Percentiles rank a stretch among this genome's conserved stretches.
phyloP scores from a whole-genome alignment of 495 filamentous ascomycete genomes.

The Annulohypoxylon maeteangense region DNA sequence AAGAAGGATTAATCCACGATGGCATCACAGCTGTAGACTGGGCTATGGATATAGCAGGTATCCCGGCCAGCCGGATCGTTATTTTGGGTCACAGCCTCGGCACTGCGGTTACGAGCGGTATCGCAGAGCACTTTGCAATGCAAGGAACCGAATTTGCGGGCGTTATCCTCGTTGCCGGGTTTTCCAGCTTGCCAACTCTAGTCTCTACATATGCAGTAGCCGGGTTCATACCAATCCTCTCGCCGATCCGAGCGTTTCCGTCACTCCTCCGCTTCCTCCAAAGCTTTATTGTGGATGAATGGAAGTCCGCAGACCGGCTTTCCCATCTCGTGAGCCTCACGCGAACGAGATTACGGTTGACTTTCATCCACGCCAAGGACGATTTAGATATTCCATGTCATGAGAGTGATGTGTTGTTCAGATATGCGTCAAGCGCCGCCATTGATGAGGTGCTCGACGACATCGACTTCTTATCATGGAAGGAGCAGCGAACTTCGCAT shows the following conservation, averaged over 20 bases:
- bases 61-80: slow-evolving; percentile 77
- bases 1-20: slow-evolving; percentile 84
- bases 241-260: slow-evolving; percentile 68
- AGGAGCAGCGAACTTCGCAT: slow-evolving; percentile 51
- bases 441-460: slow-evolving; percentile 45
- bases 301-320: slow-evolving; percentile 61
- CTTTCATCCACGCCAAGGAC: slow-evolving; percentile 78
- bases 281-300: slow-evolving; percentile 61
- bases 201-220: slow-evolving; percentile 71
- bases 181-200: slow-evolving; percentile 77
- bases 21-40: slow-evolving; percentile 76
- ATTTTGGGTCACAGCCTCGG: slow-evolving; percentile 91
- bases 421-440: slow-evolving; percentile 63
- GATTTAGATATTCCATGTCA: slow-evolving; percentile 80
- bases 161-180: slow-evolving; percentile 80
- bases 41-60: slow-evolving; percentile 69
- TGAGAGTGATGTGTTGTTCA: slow-evolving; percentile 67
- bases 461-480: slow-evolving; percentile 51
- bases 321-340: slow-evolving; percentile 57
- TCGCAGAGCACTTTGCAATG: slow-evolving; percentile 71
- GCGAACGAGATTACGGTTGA: slow-evolving; percentile 67
- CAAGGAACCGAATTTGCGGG: slow-evolving; percentile 68
- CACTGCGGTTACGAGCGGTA: slow-evolving; percentile 80
- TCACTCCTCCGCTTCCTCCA: slow-evolving; percentile 53
- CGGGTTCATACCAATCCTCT: slow-evolving; percentile 80